These are phyloP conservation scores for Hygrophila difformis DNA, from an alignment of 257 asterid species.

Conservation along the genomic window DNA sequence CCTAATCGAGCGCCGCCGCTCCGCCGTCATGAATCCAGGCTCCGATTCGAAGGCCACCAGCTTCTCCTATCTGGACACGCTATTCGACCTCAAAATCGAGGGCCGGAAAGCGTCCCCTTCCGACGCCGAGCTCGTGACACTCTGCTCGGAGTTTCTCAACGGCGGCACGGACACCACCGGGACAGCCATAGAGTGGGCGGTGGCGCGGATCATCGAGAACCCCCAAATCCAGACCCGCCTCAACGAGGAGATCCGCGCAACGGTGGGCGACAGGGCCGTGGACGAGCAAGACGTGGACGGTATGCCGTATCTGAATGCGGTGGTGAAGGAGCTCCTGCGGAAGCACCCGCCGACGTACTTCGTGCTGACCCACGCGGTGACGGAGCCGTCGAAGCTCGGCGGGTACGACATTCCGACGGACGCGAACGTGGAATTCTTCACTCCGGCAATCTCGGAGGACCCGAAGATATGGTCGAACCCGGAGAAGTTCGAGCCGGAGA, in stretches of 20 bases:
- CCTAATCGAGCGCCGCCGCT: constrained; percentile 47
- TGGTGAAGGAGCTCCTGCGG: constrained; percentile 63
- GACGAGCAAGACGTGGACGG: constrained; percentile 63
- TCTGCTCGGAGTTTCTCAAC: constrained; percentile 67
- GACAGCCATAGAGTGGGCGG: constrained; percentile 80
- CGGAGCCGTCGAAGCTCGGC: constrained; percentile 50
- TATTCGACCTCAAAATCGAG: constrained; percentile 56
- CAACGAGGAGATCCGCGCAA: constrained; percentile 44
- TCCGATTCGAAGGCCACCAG: constrained; percentile 40
- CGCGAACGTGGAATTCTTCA: constrained; percentile 50
- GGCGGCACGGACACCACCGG: constrained; percentile 96
- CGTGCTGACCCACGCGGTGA: constrained; percentile 58
- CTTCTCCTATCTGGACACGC: constrained; percentile 67
- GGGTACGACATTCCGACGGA: constrained; percentile 75
- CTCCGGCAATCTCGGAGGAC: constrained; percentile 58
- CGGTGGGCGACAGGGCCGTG: constrained; percentile 44
- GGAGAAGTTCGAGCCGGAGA: constrained; percentile 61
- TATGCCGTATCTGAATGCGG: constrained; percentile 71
- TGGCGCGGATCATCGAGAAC: constrained; percentile 63
- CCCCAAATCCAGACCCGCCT: constrained; percentile 49
- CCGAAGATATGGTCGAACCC: constrained; percentile 71
- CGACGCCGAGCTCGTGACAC: constrained; percentile 51
- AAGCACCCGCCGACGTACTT: constrained; percentile 87
- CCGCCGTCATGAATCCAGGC: constrained; percentile 18
- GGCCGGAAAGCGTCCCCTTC: constrained; percentile 57